A percentile compares a stretch with the other conserved stretches of the same genome.
These are phyloP conservation scores for Spizellomyces punctatus DNA, from an alignment of 192 early-diverging fungal species.

Conservation along the genomic window DNA sequence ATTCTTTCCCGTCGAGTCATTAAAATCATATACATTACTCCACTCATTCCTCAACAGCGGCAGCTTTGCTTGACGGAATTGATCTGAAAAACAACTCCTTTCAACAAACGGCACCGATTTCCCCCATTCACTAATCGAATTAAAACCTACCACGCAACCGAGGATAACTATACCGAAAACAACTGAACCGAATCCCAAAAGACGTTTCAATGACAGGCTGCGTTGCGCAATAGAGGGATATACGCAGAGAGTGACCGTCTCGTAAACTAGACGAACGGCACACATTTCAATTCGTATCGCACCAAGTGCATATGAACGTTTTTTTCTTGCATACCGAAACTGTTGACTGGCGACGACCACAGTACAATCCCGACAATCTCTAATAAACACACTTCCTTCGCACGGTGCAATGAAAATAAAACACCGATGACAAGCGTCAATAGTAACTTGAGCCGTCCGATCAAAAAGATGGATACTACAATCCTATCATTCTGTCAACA, in stretches of 20 bases:
- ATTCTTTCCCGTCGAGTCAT: conserved; percentile 16
- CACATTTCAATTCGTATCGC: too few species aligned
- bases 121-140: too few species aligned
- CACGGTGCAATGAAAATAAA: conserved; percentile 42
- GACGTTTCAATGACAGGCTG: conserved; percentile 42
- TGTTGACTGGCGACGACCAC: conserved; percentile 36
- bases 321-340: conserved; percentile 34
- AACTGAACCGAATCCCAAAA: conserved; percentile 25
- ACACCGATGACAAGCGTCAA: conserved; percentile 26
- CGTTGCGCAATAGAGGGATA: conserved; percentile 31
- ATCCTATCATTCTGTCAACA: conserved; percentile 6
- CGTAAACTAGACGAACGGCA: conserved; percentile 9
- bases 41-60: conserved; percentile 32
- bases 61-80: conserved; percentile 23
- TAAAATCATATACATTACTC: conserved; percentile 42
- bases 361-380: conserved; percentile 34
- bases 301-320: too few species aligned
- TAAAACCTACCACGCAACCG: conserved; percentile 29
- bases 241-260: conserved; percentile 18
- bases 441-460: conserved; percentile 27
- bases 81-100: conserved; percentile 8
- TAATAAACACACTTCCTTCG: conserved; percentile 38
- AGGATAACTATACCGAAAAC: conserved; percentile 34
- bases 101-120: too few species aligned
- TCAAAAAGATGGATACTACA: conserved; percentile 22